Evolutionary conservation across 2,329 filamentous ascomycete genomes (phyloP).

Genomic region (Cladobotryum protrusum): DNA sequence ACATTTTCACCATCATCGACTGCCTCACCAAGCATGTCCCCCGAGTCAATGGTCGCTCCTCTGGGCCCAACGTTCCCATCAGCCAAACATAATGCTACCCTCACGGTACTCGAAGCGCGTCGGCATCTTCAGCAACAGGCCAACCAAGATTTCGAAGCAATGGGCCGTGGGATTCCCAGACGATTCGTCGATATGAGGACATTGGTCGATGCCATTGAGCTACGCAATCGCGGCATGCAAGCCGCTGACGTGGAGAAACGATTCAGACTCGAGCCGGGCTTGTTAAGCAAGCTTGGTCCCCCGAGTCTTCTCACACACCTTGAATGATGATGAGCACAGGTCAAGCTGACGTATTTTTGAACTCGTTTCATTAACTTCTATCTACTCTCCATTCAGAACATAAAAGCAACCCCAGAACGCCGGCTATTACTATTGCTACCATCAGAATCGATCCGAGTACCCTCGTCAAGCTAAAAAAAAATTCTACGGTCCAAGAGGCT

Average conservation of each 20-base stretch:
- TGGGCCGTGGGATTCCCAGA: slow-evolving; percentile 28
- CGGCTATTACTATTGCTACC: background rate
- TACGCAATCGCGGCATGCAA: slow-evolving; percentile 36
- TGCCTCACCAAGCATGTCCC: slow-evolving; percentile 21
- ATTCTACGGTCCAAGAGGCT: background rate
- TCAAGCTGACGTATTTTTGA: background rate
- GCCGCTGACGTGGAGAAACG: slow-evolving; percentile 39
- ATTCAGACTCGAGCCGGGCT: slow-evolving; percentile 39
- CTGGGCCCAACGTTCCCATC: slow-evolving; percentile 24
- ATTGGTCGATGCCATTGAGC: slow-evolving; percentile 39
- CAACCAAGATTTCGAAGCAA: slow-evolving; percentile 37
- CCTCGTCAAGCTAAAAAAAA: too few relatives aligned
- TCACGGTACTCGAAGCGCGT: slow-evolving; percentile 45
- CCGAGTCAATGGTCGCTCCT: slow-evolving; percentile 16
- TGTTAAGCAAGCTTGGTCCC: slow-evolving; percentile 40
- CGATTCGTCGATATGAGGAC: slow-evolving; percentile 44
- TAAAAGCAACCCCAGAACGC: background rate
- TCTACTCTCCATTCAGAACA: slow-evolving; percentile 6
- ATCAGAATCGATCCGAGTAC: too few relatives aligned
- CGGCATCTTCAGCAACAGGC: slow-evolving; percentile 37
- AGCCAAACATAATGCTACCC: slow-evolving; percentile 36
- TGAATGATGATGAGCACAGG: slow-evolving; percentile 12
- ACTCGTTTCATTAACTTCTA: background rate
- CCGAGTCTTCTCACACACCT: slow-evolving; percentile 34
- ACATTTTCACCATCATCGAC: slow-evolving; percentile 48